Percentiles rank a stretch among this genome's conserved stretches.
Conservation (phyloP, 495 filamentous ascomycete genomes). For the Lepidopterella palustris region DNA sequence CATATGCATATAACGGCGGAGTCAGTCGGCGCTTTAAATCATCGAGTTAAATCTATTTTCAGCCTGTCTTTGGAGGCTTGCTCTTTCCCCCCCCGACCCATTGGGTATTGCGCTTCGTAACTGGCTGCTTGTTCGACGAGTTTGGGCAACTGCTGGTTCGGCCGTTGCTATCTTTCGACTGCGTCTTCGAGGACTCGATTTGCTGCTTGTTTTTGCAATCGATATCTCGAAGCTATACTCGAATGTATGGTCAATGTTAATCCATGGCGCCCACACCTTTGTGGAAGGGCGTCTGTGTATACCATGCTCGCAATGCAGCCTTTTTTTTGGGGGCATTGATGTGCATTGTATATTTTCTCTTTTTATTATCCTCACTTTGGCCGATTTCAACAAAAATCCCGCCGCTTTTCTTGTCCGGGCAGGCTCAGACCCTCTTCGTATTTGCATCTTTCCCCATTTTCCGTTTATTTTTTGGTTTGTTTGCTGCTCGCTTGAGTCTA, state of each 20-base stretch:
- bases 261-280: neutral
- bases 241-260: too few relatives aligned
- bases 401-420: neutral
- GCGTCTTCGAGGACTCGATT: too few relatives aligned
- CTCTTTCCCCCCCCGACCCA: neutral
- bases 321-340: too few relatives aligned
- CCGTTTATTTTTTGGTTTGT: neutral
- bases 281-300: neutral
- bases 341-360: neutral
- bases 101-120: neutral
- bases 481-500: too few relatives aligned
- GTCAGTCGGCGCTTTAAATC: slow-evolving; percentile 14
- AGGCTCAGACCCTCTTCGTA: slow-evolving; percentile 1
- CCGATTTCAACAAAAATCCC: neutral
- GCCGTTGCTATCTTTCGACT: too few relatives aligned
- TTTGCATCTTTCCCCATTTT: neutral
- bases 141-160: too few relatives aligned
- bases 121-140: neutral
- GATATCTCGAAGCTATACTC: too few relatives aligned
- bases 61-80: neutral
- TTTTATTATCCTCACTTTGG: neutral
- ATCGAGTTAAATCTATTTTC: neutral
- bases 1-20: slow-evolving; percentile 21
- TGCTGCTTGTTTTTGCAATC: too few relatives aligned
- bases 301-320: too few relatives aligned